phyloP scores from a whole-genome alignment of 352 stramenopile genomes.

The Phytophthora sojae region DNA sequence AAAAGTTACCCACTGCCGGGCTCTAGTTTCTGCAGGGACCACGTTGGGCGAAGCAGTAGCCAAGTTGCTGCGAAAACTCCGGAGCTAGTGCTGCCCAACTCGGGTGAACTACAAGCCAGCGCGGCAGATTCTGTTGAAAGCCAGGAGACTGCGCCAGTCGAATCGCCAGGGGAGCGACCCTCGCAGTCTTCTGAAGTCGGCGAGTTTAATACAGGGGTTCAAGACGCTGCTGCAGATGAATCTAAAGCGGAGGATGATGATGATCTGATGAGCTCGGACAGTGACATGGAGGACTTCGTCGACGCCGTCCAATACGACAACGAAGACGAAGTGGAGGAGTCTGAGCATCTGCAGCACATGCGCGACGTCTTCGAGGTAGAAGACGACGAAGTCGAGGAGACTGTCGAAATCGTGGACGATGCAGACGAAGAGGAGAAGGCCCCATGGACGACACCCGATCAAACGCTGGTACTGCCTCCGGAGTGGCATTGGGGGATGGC shows the following conservation, averaged over 20 bases:
- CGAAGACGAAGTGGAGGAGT: constrained; percentile 79
- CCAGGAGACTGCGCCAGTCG: neutral
- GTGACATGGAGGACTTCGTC: constrained; percentile 51
- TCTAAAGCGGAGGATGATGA: constrained; percentile 19
- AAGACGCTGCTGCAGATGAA: neutral
- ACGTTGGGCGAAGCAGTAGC: constrained; percentile 22
- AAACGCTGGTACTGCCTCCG: constrained; percentile 16
- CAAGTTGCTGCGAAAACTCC: neutral
- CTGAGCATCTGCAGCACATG: constrained; percentile 85
- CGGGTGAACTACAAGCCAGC: neutral
- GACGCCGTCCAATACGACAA: constrained; percentile 49
- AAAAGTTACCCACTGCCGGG: constrained; percentile 35
- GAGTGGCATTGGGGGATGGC: constrained; percentile 83
- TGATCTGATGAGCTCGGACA: constrained; percentile 37
- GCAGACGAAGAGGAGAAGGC: constrained; percentile 44
- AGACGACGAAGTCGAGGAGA: constrained; percentile 41
- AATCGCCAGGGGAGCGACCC: neutral
- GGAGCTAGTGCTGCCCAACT: constrained; percentile 1
- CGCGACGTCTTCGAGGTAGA: constrained; percentile 80
- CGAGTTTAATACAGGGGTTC: neutral
- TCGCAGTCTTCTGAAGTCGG: neutral
- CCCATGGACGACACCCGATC: constrained; percentile 24
- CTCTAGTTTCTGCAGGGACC: constrained; percentile 48
- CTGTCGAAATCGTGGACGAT: constrained; percentile 30
- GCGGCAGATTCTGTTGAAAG: neutral